Evolutionary conservation across 768 basidiomycete genomes (phyloP).

Genomic region (Tylopilus rubrobrunneus): DNA sequence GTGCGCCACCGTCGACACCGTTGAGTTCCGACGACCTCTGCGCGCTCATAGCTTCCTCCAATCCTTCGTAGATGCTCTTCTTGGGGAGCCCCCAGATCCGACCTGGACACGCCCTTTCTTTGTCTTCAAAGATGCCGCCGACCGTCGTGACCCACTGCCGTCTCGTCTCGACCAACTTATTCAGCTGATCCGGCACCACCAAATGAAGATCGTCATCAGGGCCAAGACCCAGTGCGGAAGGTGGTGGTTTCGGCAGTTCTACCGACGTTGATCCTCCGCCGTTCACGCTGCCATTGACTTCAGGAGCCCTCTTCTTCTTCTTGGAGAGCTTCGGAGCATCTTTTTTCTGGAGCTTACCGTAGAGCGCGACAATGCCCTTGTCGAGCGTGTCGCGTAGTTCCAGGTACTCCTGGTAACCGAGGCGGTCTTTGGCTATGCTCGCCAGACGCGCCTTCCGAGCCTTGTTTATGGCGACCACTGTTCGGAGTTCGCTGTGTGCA

Average conservation of each 20-base stretch:
- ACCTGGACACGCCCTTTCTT: conserved; percentile 62
- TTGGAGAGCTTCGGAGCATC: conserved; percentile 63
- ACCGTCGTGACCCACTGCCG: conserved; percentile 76
- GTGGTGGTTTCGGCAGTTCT: conserved; percentile 53
- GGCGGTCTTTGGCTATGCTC: conserved; percentile 75
- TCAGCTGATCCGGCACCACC: conserved; percentile 63
- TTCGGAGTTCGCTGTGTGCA: conserved; percentile 77
- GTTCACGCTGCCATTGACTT: conserved; percentile 31
- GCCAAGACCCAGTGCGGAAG: conserved; percentile 66
- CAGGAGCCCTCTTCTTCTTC: conserved; percentile 68
- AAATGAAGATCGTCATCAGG: conserved; percentile 64
- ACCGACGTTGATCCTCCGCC: conserved; percentile 27
- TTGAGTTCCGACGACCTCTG: conserved; percentile 21
- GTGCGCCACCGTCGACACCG: conserved; percentile 18
- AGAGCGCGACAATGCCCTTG: conserved; percentile 72
- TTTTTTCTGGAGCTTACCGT: conserved; percentile 80
- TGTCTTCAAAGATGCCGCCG: conserved; percentile 70
- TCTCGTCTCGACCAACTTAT: conserved; percentile 70
- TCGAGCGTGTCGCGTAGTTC: conserved; percentile 83
- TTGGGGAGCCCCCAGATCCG: conserved; percentile 75
- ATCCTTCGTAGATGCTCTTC: conserved; percentile 70
- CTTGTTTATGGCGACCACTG: conserved; percentile 79
- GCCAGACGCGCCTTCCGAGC: conserved; percentile 71
- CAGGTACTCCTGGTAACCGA: conserved; percentile 90
- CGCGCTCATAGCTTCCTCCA: conserved; percentile 59